phyloP scores from a whole-genome alignment of 129 eudicot species.

The Flaveria brownii region DNA sequence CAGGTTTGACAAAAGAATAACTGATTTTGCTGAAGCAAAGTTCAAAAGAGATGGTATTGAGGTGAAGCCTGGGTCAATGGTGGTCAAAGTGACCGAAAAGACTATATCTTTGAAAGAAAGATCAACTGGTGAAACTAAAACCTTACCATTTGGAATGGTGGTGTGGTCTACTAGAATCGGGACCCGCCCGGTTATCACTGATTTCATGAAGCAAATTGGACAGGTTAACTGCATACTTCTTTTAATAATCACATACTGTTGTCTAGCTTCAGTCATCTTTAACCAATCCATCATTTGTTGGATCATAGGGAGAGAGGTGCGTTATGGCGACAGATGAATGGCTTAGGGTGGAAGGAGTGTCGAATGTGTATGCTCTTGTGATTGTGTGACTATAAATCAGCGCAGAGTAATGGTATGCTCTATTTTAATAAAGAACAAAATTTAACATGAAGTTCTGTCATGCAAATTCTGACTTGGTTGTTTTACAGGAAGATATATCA shows the following conservation, averaged over 20 bases:
- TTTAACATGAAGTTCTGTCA: neutral
- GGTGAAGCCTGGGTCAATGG: conserved; percentile 77
- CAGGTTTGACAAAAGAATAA: conserved; percentile 90
- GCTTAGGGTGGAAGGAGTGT: conserved; percentile 72
- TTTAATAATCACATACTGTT: neutral
- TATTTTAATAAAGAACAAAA: neutral
- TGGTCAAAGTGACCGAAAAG: too few relatives aligned
- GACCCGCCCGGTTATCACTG: conserved; percentile 71
- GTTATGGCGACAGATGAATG: conserved; percentile 89
- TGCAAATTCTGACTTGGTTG: conserved; percentile 8
- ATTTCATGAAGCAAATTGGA: conserved; percentile 91
- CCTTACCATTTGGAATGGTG: conserved; percentile 78
- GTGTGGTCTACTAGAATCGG: conserved; percentile 94
- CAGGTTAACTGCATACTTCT: conserved; percentile 44
- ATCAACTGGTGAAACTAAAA: too few relatives aligned
- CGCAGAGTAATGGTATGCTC: conserved; percentile 68
- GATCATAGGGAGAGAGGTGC: conserved; percentile 56
- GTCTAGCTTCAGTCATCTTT: neutral
- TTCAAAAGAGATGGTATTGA: conserved; percentile 72
- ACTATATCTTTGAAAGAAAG: too few relatives aligned
- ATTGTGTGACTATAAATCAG: conserved; percentile 80
- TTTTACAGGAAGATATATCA: conserved; percentile 66
- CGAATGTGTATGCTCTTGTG: conserved; percentile 71
- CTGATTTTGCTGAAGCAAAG: conserved; percentile 74
- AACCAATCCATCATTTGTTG: neutral